phyloP scores from a whole-genome alignment of 2,329 filamentous ascomycete species.

The Talaromyces funiculosus region DNA sequence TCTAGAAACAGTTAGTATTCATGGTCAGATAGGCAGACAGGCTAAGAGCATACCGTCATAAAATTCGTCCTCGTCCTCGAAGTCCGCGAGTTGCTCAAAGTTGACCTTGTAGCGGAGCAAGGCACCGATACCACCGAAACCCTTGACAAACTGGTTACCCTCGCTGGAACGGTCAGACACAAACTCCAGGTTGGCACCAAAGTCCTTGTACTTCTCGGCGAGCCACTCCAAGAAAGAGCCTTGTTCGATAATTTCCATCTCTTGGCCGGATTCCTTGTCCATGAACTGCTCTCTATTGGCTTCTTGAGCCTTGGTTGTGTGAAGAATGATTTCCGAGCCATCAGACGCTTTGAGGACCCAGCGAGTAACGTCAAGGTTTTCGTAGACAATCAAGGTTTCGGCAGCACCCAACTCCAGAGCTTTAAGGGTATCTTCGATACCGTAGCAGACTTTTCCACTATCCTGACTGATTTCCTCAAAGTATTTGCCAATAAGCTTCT shows the following conservation, averaged over 20 bases:
- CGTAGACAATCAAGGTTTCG: slow-evolving; percentile 91
- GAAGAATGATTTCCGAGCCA: slow-evolving; percentile 67
- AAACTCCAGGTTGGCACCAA: slow-evolving; percentile 91
- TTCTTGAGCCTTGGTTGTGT: slow-evolving; percentile 86
- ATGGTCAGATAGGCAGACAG: neutral
- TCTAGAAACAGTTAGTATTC: slow-evolving; percentile 44
- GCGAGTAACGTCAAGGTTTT: slow-evolving; percentile 92
- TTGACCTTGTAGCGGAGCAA: slow-evolving; percentile 99
- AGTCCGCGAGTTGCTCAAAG: slow-evolving; percentile 95
- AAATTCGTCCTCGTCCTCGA: slow-evolving; percentile 86
- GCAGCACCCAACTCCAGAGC: slow-evolving; percentile 92
- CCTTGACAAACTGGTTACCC: slow-evolving; percentile 99
- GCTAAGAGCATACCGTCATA: slow-evolving; percentile 58
- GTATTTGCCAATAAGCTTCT: slow-evolving; percentile 98
- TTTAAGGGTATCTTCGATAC: slow-evolving; percentile 95
- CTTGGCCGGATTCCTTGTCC: slow-evolving; percentile 91
- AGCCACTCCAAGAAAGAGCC: slow-evolving; percentile 99
- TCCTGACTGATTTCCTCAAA: slow-evolving; percentile 99
- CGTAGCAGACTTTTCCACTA: slow-evolving; percentile 93
- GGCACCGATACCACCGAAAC: slow-evolving; percentile 96
- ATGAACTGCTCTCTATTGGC: slow-evolving; percentile 76
- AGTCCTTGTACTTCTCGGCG: slow-evolving; percentile 96
- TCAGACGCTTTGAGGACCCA: slow-evolving; percentile 79
- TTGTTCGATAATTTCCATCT: slow-evolving; percentile 90
- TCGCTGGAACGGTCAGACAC: slow-evolving; percentile 96